These are phyloP conservation scores for Moelleriella libera DNA, from an alignment of 2,329 filamentous ascomycete genomes.

Conservation along the genomic window DNA sequence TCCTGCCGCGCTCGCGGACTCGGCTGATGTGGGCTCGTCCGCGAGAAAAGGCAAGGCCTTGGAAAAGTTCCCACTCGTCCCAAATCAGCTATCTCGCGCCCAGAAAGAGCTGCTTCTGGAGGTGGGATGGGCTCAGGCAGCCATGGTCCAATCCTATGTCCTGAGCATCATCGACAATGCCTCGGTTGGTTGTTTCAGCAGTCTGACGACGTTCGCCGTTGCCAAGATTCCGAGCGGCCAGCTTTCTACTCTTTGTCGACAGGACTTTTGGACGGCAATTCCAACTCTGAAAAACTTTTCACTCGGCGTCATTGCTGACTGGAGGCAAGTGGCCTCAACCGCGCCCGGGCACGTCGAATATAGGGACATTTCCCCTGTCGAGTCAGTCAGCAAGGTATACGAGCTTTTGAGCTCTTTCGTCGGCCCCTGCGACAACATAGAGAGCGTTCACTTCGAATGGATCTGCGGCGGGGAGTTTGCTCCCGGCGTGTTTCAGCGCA, in stretches of 20 bases:
- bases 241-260: slow-evolving; percentile 36
- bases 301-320: slow-evolving; percentile 50
- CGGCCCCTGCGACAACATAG: slow-evolving; percentile 32
- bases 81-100: slow-evolving; percentile 39
- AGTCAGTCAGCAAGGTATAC: slow-evolving; percentile 36
- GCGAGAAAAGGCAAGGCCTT: neutral
- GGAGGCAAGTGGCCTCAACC: slow-evolving; percentile 42
- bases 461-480: slow-evolving; percentile 53
- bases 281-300: slow-evolving; percentile 38
- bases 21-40: neutral
- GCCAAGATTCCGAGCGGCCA: slow-evolving; percentile 50
- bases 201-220: slow-evolving; percentile 46
- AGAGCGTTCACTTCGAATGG: slow-evolving; percentile 50
- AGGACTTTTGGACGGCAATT: slow-evolving; percentile 48
- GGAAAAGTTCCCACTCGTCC: slow-evolving; percentile 23
- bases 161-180: slow-evolving; percentile 49
- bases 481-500: slow-evolving; percentile 44
- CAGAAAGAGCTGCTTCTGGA: slow-evolving; percentile 58
- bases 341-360: slow-evolving; percentile 34
- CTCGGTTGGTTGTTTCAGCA: slow-evolving; percentile 28
- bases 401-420: slow-evolving; percentile 36
- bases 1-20: neutral
- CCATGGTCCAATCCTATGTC: slow-evolving; percentile 54
- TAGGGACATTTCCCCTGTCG: slow-evolving; percentile 31
- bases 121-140: slow-evolving; percentile 53